Conservation (phyloP, 257 asterid species). For the Ehretia macrophylla region DNA sequence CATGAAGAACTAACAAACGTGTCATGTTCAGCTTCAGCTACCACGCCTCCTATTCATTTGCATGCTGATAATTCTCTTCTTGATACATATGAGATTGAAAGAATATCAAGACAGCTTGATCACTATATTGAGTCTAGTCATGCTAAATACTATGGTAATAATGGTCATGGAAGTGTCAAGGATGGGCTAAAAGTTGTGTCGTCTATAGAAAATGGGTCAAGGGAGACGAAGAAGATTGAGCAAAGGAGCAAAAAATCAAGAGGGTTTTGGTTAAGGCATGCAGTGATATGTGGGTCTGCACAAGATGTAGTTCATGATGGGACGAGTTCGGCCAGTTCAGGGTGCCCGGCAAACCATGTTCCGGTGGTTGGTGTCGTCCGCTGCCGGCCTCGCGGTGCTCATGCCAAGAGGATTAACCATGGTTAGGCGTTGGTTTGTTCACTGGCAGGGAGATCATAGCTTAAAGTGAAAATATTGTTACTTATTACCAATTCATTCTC, state of each 20-base stretch:
- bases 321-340: conserved; percentile 1
- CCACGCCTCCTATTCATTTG: not conserved
- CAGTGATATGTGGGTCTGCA: conserved; percentile 36
- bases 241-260: conserved; percentile 8
- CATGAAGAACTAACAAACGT: not conserved
- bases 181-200: conserved; percentile 1
- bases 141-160: conserved; percentile 4
- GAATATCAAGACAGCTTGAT: conserved; percentile 52
- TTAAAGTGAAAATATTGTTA: no score
- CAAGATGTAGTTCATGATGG: conserved; percentile 10
- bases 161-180: not conserved
- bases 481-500: no score
- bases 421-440: no score
- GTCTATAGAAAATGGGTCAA: conserved; percentile 10
- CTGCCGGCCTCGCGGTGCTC: not conserved
- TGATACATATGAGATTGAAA: conserved; percentile 54
- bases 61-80: conserved; percentile 40
- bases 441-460: no score
- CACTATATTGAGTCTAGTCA: conserved; percentile 36
- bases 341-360: conserved; percentile 10
- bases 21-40: not conserved
- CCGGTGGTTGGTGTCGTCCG: conserved; percentile 7
- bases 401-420: no score
- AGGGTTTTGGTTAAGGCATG: conserved; percentile 32
- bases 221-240: conserved; percentile 8